Conservation (phyloP, 495 filamentous ascomycete genomes). For the Oleoguttula mirabilis region DNA sequence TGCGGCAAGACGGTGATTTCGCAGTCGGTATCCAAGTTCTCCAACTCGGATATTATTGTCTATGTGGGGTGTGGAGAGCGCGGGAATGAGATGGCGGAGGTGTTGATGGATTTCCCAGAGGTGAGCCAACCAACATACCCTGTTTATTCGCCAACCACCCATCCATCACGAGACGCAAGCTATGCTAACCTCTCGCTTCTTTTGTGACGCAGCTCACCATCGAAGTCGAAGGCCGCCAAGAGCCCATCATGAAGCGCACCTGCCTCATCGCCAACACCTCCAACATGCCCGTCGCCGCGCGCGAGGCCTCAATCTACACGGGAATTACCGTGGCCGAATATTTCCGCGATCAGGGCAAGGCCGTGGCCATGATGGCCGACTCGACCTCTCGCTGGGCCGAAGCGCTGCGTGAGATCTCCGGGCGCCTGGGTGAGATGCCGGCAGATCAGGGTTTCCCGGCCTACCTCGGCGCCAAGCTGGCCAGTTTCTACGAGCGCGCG, state of each 20-base stretch:
- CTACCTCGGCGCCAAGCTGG: conserved; percentile 91
- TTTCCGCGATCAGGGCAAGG: conserved; percentile 95
- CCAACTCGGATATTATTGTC: conserved; percentile 97
- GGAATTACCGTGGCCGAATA: conserved; percentile 97
- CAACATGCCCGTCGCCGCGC: conserved; percentile 98
- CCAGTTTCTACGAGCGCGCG: conserved; percentile 97
- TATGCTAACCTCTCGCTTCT: too few species aligned
- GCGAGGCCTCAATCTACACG: conserved; percentile 98
- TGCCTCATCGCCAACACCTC: conserved; percentile 98
- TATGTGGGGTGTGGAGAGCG: conserved; percentile 95
- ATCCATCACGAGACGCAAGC: too few species aligned
- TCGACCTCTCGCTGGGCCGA: conserved; percentile 98
- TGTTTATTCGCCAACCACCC: too few species aligned
- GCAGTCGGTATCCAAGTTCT: conserved; percentile 97
- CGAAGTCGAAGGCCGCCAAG: conserved; percentile 77
- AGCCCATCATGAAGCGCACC: conserved; percentile 99
- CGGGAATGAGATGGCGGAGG: conserved; percentile 99
- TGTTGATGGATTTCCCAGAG: conserved; percentile 98
- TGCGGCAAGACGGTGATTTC: conserved; percentile 99
- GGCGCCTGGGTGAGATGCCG: conserved; percentile 98
- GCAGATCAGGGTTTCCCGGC: conserved; percentile 99
- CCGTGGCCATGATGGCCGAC: conserved; percentile 99
- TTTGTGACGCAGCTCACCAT: conserved; percentile 87
- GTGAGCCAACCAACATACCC: too few species aligned
- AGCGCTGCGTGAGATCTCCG: conserved; percentile 95